Percentiles rank a stretch among this genome's conserved stretches.
phyloP scores from a whole-genome alignment of 768 basidiomycete genomes.

The Amanita rimosa region DNA sequence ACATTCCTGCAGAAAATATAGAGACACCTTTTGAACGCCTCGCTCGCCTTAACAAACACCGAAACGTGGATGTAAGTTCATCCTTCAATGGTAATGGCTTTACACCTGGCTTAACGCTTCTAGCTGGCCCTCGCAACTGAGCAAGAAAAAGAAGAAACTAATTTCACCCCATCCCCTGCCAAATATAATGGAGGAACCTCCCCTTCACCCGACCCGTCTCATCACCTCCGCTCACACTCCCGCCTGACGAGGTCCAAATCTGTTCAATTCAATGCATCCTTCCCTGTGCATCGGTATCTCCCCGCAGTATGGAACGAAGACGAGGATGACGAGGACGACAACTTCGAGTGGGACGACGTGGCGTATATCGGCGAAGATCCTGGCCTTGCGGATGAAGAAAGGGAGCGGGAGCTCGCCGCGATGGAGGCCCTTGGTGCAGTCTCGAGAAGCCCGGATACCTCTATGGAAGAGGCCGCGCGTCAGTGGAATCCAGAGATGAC shows the following conservation, averaged over 20 bases:
- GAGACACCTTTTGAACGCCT: slow-evolving; percentile 97
- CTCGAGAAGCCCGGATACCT: neutral
- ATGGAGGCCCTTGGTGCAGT: slow-evolving; percentile 11
- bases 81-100: no score
- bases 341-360: slow-evolving; percentile 56
- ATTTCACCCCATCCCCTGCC: slow-evolving; percentile 42
- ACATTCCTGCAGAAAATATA: slow-evolving; percentile 98
- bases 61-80: slow-evolving; percentile 76
- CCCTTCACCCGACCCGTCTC: slow-evolving; percentile 33
- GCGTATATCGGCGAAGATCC: slow-evolving; percentile 62
- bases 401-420: slow-evolving; percentile 15
- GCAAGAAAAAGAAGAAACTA: slow-evolving; percentile 50
- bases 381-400: slow-evolving; percentile 46
- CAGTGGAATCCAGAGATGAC: slow-evolving; percentile 4
- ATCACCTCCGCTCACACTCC: neutral
- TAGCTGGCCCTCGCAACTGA: slow-evolving; percentile 71
- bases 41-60: slow-evolving; percentile 91
- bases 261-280: slow-evolving; percentile 65
- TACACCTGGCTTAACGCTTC: slow-evolving; percentile 3
- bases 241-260: slow-evolving; percentile 26
- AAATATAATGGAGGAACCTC: slow-evolving; percentile 34
- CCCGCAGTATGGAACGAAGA: slow-evolving; percentile 80
- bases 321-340: slow-evolving; percentile 54
- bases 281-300: slow-evolving; percentile 63
- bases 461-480: neutral